Conservation (phyloP, 2,329 filamentous ascomycete species). For the Xylaria sp. region DNA sequence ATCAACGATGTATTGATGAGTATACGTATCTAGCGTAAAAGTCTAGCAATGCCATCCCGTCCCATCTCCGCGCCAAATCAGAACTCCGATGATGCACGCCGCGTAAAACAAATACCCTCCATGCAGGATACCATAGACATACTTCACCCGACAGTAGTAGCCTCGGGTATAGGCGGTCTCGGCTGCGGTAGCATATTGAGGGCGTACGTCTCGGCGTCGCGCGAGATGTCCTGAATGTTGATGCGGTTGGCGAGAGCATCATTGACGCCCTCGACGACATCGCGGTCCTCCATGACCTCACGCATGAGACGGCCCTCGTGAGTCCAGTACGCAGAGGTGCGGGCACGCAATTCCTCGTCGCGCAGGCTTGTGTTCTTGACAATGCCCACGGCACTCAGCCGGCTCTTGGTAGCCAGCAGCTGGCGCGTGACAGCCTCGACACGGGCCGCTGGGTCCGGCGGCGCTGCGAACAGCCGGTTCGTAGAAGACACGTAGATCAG, state of each 20-base stretch:
- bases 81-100: not conserved
- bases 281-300: conserved; percentile 80
- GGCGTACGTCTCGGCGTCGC: conserved; percentile 72
- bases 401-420: conserved; percentile 70
- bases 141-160: conserved; percentile 3
- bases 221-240: conserved; percentile 68
- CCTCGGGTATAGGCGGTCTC: not conserved
- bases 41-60: not conserved
- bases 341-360: conserved; percentile 74
- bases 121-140: not conserved
- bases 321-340: conserved; percentile 79
- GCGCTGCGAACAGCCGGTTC: conserved; percentile 76
- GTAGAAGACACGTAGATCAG: conserved; percentile 82
- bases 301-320: conserved; percentile 78
- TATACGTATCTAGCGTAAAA: not conserved
- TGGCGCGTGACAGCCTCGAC: conserved; percentile 67
- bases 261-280: conserved; percentile 77
- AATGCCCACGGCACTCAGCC: conserved; percentile 77
- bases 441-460: conserved; percentile 70
- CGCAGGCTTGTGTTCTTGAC: conserved; percentile 82
- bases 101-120: not conserved
- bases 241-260: conserved; percentile 72
- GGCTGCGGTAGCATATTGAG: conserved; percentile 52
- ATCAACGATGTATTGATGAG: not conserved
- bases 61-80: not conserved